These are phyloP conservation scores for Marasmius oreades DNA, from an alignment of 1,284 basidiomycete genomes.

Conservation along the genomic window DNA sequence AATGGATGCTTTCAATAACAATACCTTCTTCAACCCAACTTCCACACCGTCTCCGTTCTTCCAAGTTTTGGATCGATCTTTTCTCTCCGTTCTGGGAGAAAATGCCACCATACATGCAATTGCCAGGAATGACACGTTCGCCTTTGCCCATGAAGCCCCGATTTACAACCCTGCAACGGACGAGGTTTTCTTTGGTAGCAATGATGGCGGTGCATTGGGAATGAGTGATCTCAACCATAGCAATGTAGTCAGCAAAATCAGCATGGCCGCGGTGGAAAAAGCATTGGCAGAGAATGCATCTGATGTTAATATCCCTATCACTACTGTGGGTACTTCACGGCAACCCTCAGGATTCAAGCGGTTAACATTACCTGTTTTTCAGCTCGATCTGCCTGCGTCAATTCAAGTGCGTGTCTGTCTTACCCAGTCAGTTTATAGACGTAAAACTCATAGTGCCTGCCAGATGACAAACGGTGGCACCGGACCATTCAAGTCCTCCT, in stretches of 20 bases:
- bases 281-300: slow-evolving; percentile 29
- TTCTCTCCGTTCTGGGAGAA: slow-evolving; percentile 57
- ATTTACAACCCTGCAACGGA: slow-evolving; percentile 46
- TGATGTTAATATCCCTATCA: slow-evolving; percentile 54
- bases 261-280: slow-evolving; percentile 39
- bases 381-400: slow-evolving; percentile 46
- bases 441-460: slow-evolving; percentile 25
- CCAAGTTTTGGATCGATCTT: slow-evolving; percentile 62
- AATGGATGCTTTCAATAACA: slow-evolving; percentile 27
- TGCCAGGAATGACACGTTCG: slow-evolving; percentile 53
- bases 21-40: slow-evolving; percentile 41
- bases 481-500: slow-evolving; percentile 58
- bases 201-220: slow-evolving; percentile 39
- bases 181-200: slow-evolving; percentile 40
- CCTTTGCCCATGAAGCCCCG: slow-evolving; percentile 74
- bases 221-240: slow-evolving; percentile 42
- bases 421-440: not conserved
- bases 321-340: slow-evolving; percentile 37
- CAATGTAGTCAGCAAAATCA: slow-evolving; percentile 43
- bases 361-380: slow-evolving; percentile 16
- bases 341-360: slow-evolving; percentile 7
- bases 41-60: slow-evolving; percentile 54
- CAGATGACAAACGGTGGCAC: slow-evolving; percentile 78
- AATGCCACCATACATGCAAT: slow-evolving; percentile 56
- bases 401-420: slow-evolving; percentile 26